Base-by-base conservation (phyloP, 257 asterid species). In the Craterostigma plantagineum region DNA sequence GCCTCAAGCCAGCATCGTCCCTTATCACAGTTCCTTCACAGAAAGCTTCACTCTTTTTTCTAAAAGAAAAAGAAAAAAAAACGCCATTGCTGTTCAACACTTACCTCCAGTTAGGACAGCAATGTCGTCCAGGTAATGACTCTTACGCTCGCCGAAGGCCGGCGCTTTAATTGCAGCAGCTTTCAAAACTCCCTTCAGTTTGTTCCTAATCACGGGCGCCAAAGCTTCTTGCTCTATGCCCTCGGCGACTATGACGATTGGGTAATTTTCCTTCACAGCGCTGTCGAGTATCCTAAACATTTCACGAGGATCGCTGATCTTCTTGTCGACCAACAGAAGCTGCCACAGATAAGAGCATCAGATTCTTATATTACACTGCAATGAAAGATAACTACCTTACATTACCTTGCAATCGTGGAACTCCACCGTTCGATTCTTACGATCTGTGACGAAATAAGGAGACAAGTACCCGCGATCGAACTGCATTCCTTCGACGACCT, bases 161-260 rank as follows among this genome's bases (percentile, higher is more conserved):
- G 98, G 98, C 45, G 98, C 95, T 69, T 90, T 90, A n/a, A 90
- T 75, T 34, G 98, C 95, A 46, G 93, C 95, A 38, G 83, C 81
- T 64, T 90, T 83, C 53, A 90, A 53, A 3, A 93, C 71, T 9
- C 98, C 98, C 63, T 95, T 80, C 35, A 83, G 80, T 66, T 57
- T 90, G 70, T 90, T 90, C 55, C 82, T 95, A 49, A 82, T 95
- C 35, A 82, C 86, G n/a, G 98, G 82, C 17, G 93, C 98, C 35
- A 90, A 59, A 47, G 98, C 95, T 60, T 90, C 98, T 62, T 90
- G 98, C 68, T 90, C 98, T 17, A 83, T 79, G 56, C 83, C 98
- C 64, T 90, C 95, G 8, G 95, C 98, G 68, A 90, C 67, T 14
- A 90, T 90, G 45, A 90, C 27, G 53, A 82, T 72, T 0, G 98